These are phyloP conservation scores for Rhizopus stolonifer DNA, from an alignment of 371 early-diverging fungal genomes.

Conservation along the genomic window DNA sequence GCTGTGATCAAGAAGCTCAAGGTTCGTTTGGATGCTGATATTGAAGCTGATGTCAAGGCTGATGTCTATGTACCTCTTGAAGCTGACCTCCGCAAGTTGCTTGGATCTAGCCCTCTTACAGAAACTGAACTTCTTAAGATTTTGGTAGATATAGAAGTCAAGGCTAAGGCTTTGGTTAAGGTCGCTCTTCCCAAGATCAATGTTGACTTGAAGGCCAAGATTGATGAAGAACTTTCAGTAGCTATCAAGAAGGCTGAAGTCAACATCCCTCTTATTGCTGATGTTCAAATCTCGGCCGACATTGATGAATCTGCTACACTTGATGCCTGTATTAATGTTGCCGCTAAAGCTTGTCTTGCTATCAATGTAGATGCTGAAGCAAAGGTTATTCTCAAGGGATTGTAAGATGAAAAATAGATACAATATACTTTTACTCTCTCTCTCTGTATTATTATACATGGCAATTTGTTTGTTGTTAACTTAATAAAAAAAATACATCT, in stretches of 20 bases:
- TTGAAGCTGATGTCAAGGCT: slow-evolving; percentile 21
- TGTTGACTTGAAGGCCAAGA: slow-evolving; percentile 16
- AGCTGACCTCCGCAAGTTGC: slow-evolving; percentile 15
- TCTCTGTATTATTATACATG: too few species aligned
- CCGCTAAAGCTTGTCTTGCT: slow-evolving; percentile 9
- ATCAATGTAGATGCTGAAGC: slow-evolving; percentile 16
- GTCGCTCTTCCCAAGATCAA: slow-evolving; percentile 27
- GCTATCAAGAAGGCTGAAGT: slow-evolving; percentile 24
- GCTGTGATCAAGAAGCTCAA: slow-evolving; percentile 26
- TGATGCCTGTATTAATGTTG: slow-evolving; percentile 9
- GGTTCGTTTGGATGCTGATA: slow-evolving; percentile 8
- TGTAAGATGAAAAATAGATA: not conserved
- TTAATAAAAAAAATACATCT: too few species aligned
- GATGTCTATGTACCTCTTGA: slow-evolving; percentile 24
- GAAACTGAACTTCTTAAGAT: slow-evolving; percentile 16
- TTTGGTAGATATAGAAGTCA: slow-evolving; percentile 23
- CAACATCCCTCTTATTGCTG: slow-evolving; percentile 18
- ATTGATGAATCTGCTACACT: slow-evolving; percentile 7
- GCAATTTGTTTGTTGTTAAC: too few species aligned
- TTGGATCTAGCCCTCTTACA: slow-evolving; percentile 13
- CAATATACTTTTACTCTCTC: not conserved
- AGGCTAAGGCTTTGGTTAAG: slow-evolving; percentile 22
- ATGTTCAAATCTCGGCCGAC: not conserved
- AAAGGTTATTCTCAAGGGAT: slow-evolving; percentile 5
- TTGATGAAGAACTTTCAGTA: slow-evolving; percentile 15